Evolutionary conservation across 148 eudicot species (phyloP).

Genomic region (Diospyros kaki): DNA sequence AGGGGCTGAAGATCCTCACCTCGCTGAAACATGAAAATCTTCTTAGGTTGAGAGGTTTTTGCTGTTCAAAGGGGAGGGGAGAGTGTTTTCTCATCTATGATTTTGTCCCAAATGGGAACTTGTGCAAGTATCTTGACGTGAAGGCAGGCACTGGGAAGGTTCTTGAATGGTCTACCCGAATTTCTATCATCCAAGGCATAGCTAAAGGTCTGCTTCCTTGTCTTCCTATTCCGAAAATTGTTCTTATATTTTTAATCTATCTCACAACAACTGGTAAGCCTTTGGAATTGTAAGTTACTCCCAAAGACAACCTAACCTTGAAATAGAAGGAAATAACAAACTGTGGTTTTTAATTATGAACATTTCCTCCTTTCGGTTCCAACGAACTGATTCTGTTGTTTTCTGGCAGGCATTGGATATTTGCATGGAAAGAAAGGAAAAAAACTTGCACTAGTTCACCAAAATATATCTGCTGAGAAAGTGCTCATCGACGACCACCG

Average conservation of each 20-base stretch:
- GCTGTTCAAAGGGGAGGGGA: slow-evolving; percentile 85
- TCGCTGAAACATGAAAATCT: slow-evolving; percentile 79
- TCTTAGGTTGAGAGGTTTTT: slow-evolving; percentile 69
- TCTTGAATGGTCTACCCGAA: slow-evolving; percentile 71
- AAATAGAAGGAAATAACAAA: not conserved
- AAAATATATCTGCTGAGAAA: slow-evolving; percentile 85
- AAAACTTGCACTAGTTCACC: slow-evolving; percentile 77
- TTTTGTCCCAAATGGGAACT: slow-evolving; percentile 68
- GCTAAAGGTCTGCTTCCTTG: slow-evolving; percentile 58
- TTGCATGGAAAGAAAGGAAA: slow-evolving; percentile 54
- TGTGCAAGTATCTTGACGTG: slow-evolving; percentile 65
- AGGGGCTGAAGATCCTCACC: slow-evolving; percentile 70
- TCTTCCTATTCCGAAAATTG: not conserved
- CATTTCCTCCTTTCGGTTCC: not conserved
- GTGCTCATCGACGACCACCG: slow-evolving; percentile 72
- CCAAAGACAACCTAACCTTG: not conserved
- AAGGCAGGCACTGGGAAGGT: slow-evolving; percentile 41
- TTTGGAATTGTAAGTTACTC: not conserved
- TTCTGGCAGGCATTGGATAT: slow-evolving; percentile 60
- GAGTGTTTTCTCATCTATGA: slow-evolving; percentile 88
- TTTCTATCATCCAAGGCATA: slow-evolving; percentile 73
- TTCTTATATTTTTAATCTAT: not conserved
- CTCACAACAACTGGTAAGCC: not conserved
- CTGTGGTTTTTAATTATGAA: not conserved
- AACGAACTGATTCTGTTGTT: not conserved